Evolutionary conservation across 192 early-diverging fungal genomes (phyloP).

Genomic region (Chytriomyces sp.): DNA sequence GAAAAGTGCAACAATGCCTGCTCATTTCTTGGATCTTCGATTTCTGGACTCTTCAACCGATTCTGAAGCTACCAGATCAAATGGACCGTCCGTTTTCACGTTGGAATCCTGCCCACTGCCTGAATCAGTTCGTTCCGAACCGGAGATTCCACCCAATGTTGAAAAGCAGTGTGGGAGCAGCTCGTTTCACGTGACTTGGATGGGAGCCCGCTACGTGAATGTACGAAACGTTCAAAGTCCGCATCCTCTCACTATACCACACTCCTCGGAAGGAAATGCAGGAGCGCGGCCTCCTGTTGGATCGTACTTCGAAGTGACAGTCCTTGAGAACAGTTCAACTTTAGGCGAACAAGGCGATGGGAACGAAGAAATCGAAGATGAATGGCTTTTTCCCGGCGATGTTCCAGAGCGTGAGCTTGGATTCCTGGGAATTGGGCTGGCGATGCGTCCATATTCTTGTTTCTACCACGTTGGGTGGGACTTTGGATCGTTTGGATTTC

Average conservation of each 20-base stretch:
- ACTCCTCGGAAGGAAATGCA: too few species aligned
- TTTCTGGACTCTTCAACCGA: background rate
- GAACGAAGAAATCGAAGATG: background rate
- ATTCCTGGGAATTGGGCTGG: slow-evolving; percentile 52
- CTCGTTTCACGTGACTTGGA: background rate
- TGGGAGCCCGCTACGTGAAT: background rate
- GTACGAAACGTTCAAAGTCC: slow-evolving; percentile 11
- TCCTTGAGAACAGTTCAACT: slow-evolving; percentile 6
- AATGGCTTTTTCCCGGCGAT: background rate
- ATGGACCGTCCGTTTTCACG: background rate
- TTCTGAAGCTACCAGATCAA: background rate
- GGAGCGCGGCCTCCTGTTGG: background rate
- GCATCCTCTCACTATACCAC: background rate
- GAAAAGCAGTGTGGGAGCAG: background rate
- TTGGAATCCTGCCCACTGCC: background rate
- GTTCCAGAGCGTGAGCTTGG: slow-evolving; percentile 8
- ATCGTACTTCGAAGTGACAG: slow-evolving; percentile 45
- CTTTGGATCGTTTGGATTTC: slow-evolving; percentile 43
- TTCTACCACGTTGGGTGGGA: slow-evolving; percentile 59
- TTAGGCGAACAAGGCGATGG: background rate
- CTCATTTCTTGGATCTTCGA: background rate
- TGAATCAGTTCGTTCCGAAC: background rate
- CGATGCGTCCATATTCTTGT: slow-evolving; percentile 43
- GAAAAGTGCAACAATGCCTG: background rate
- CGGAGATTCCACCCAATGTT: background rate